These are phyloP conservation scores for Corylus americana DNA, from an alignment of 306 rosid species.

Conservation along the genomic window DNA sequence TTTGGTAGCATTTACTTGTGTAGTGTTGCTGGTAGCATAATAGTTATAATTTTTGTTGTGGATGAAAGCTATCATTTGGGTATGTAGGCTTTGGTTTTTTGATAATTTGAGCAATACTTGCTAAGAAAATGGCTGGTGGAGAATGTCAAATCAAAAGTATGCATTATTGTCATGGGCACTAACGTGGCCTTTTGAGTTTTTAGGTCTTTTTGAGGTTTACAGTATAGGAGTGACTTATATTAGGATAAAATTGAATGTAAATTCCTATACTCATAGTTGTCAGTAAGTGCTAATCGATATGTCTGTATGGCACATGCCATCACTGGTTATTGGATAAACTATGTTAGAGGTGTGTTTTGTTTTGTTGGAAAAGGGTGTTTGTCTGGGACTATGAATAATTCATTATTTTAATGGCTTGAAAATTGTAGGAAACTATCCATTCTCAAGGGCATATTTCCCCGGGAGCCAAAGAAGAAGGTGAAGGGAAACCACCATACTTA, in stretches of 20 bases:
- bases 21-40: background rate
- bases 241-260: background rate
- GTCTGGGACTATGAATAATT: background rate
- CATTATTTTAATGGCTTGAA: slow-evolving; percentile 21
- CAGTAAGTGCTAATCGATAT: background rate
- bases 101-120: background rate
- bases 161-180: background rate
- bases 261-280: background rate
- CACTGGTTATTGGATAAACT: background rate
- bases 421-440: slow-evolving; percentile 76
- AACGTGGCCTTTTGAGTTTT: background rate
- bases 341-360: background rate
- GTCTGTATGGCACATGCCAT: background rate
- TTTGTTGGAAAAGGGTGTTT: background rate
- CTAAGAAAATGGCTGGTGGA: background rate
- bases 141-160: background rate
- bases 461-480: slow-evolving; percentile 95
- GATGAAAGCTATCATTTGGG: background rate
- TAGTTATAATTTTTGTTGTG: background rate
- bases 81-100: background rate
- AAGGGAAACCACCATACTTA: slow-evolving; percentile 89
- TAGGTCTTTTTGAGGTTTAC: background rate
- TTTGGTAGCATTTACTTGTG: background rate
- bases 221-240: background rate
- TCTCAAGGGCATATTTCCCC: slow-evolving; percentile 85